phyloP scores from a whole-genome alignment of 306 rosid species.

The Glycine soja region DNA sequence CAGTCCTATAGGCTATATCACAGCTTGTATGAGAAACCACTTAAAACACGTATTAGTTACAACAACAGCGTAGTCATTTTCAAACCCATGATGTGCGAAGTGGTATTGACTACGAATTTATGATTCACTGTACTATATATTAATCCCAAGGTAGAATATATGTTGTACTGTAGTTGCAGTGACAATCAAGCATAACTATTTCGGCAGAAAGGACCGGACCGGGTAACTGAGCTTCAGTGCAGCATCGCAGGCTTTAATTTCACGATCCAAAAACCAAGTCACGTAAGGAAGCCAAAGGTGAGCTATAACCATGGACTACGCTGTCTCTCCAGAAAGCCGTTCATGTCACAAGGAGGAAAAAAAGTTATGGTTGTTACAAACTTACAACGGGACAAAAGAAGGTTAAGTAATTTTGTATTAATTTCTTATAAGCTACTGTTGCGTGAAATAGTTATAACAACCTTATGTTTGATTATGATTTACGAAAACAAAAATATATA shows the following conservation, averaged over 20 bases:
- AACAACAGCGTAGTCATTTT: constrained; percentile 43
- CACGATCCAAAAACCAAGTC: constrained; percentile 52
- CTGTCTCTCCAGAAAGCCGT: constrained; percentile 62
- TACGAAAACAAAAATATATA: not conserved
- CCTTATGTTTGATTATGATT: constrained; percentile 5
- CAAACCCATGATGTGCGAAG: constrained; percentile 6
- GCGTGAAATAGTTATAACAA: not conserved
- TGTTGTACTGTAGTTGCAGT: constrained; percentile 9
- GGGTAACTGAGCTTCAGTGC: constrained; percentile 19
- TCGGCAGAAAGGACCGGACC: constrained; percentile 29
- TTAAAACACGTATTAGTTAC: not conserved
- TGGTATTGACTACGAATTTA: not conserved
- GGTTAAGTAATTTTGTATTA: constrained; percentile 2
- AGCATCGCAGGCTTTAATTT: constrained; percentile 37
- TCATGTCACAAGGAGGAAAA: constrained; percentile 42
- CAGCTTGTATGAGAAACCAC: not conserved
- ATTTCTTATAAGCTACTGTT: not conserved
- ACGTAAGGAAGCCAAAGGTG: constrained; percentile 55
- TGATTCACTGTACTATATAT: constrained; percentile 31
- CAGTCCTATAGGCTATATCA: not conserved
- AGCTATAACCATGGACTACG: constrained; percentile 49
- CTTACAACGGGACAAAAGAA: not conserved
- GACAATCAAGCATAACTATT: constrained; percentile 19
- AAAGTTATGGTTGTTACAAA: not conserved
- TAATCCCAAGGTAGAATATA: too few species aligned